These are phyloP conservation scores for Leucosporidium creatinivorum DNA, from an alignment of 768 basidiomycete species.

Conservation along the genomic window DNA sequence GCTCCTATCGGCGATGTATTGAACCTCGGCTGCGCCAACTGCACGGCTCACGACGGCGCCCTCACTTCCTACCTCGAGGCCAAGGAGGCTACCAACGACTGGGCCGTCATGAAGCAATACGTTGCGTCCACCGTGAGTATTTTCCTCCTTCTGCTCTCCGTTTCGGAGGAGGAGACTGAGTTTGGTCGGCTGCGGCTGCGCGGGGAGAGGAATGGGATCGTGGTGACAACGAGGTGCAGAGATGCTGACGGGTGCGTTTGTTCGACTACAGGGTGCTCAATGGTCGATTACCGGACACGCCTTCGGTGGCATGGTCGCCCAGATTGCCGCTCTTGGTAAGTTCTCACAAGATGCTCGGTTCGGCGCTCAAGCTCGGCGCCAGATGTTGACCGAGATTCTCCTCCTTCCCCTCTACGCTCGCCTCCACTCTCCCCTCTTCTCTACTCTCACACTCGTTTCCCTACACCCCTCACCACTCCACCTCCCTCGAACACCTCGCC, in stretches of 20 bases:
- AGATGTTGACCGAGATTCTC: too few relatives aligned
- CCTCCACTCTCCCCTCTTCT: too few relatives aligned
- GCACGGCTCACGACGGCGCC: conserved; percentile 33
- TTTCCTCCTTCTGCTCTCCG: too few relatives aligned
- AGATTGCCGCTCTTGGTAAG: conserved; percentile 28
- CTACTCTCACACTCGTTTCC: too few relatives aligned
- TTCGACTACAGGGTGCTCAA: conserved; percentile 19
- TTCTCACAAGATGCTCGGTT: too few relatives aligned
- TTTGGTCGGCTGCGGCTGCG: too few relatives aligned
- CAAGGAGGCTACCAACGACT: conserved; percentile 32
- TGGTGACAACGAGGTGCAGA: too few relatives aligned
- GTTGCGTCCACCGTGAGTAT: conserved; percentile 28
- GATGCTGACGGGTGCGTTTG: not conserved
- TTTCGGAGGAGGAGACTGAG: too few relatives aligned
- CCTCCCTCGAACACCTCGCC: too few relatives aligned
- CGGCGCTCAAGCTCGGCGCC: too few relatives aligned
- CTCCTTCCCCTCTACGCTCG: too few relatives aligned
- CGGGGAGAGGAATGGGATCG: not conserved
- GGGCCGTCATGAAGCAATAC: conserved; percentile 22
- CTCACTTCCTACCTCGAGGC: conserved; percentile 34
- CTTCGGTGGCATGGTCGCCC: conserved; percentile 34
- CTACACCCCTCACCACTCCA: too few relatives aligned
- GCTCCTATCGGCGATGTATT: conserved; percentile 10
- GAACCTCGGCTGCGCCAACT: conserved; percentile 29
- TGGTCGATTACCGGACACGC: conserved; percentile 36